A percentile compares a stretch with the other conserved stretches of the same genome.
These are phyloP conservation scores for Triticum urartu DNA, from an alignment of 176 grass and related monocot species.

Conservation along the genomic window DNA sequence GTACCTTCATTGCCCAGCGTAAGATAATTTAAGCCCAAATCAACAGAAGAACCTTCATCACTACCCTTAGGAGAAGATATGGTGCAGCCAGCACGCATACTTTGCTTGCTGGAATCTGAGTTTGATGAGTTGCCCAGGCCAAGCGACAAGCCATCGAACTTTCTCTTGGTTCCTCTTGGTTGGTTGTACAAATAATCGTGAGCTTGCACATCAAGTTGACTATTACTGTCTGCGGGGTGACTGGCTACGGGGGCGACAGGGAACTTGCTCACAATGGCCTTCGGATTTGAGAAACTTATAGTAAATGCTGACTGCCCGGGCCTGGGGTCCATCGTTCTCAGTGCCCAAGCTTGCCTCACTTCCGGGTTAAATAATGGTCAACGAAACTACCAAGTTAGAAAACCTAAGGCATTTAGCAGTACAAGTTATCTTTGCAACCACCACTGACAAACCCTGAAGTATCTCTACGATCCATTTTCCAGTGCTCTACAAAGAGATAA, in stretches of 20 bases:
- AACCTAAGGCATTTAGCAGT: conserved; percentile 27
- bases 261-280: conserved; percentile 15
- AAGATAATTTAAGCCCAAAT: conserved; percentile 66
- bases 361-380: conserved; percentile 32
- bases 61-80: conserved; percentile 62
- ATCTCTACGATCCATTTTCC: conserved; percentile 75
- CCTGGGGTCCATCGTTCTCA: conserved; percentile 43
- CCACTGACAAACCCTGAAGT: conserved; percentile 96
- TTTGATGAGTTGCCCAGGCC: conserved; percentile 54
- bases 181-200: neutral
- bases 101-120: conserved; percentile 74
- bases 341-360: conserved; percentile 35
- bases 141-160: conserved; percentile 48
- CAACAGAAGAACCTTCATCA: conserved; percentile 62
- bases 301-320: conserved; percentile 29
- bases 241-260: conserved; percentile 13
- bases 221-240: conserved; percentile 28
- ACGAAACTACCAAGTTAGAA: conserved; percentile 50
- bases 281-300: conserved; percentile 55
- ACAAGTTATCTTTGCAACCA: conserved; percentile 50
- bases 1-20: conserved; percentile 55
- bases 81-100: conserved; percentile 50
- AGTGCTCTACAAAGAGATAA: conserved; percentile 21
- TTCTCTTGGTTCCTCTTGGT: conserved; percentile 69
- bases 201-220: conserved; percentile 40